A percentile compares a stretch with the other conserved stretches of the same genome.
These are phyloP conservation scores for Oryza nivara DNA, from an alignment of 176 grass and related monocot species.

Conservation along the genomic window DNA sequence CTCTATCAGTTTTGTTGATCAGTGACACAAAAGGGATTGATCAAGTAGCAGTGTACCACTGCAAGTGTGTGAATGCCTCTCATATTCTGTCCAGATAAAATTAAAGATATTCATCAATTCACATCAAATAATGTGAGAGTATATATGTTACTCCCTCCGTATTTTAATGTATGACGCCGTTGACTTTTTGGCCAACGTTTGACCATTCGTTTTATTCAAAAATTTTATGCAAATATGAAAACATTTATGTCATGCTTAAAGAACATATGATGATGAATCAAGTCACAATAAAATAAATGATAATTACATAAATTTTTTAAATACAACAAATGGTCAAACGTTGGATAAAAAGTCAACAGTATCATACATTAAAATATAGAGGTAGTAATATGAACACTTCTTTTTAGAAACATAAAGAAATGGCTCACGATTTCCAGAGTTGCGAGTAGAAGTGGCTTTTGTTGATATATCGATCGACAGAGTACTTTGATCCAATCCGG, in stretches of 20 bases:
- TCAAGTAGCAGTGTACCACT: background rate
- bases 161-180: no score
- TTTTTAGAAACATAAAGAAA: slow-evolving; percentile 21
- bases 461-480: background rate
- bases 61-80: background rate
- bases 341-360: no score
- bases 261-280: no score
- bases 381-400: background rate
- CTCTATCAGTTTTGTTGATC: background rate
- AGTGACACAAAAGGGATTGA: background rate
- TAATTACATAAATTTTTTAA: no score
- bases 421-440: background rate
- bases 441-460: background rate
- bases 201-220: no score
- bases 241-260: no score
- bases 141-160: background rate
- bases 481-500: background rate
- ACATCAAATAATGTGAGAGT: background rate
- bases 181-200: no score
- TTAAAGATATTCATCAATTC: background rate
- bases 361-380: no score
- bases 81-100: background rate
- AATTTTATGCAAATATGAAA: no score
- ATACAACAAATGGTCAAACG: no score
- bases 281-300: no score